phyloP scores from a whole-genome alignment of 768 basidiomycete species.

The Boletus vinaceobasis region DNA sequence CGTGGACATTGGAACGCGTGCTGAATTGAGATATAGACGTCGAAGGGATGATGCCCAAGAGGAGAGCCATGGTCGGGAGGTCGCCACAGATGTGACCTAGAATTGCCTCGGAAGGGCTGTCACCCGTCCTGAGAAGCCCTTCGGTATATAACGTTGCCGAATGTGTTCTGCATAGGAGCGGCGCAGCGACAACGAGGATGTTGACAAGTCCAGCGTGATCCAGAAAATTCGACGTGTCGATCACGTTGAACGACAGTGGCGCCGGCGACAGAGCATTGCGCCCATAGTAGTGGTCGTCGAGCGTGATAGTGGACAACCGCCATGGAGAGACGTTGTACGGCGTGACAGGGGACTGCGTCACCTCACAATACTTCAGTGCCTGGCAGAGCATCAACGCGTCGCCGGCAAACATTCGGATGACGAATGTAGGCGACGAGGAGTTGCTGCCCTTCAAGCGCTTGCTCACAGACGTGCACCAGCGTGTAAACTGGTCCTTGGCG shows the following conservation, averaged over 20 bases:
- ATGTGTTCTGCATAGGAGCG: slow-evolving; percentile 17
- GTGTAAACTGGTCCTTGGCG: slow-evolving; percentile 23
- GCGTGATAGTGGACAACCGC: slow-evolving; percentile 18
- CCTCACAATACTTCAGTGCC: slow-evolving; percentile 15
- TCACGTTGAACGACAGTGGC: slow-evolving; percentile 29
- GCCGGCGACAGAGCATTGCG: slow-evolving; percentile 6
- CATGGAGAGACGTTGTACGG: slow-evolving; percentile 24
- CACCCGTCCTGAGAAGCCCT: slow-evolving; percentile 15
- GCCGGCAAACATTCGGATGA: slow-evolving; percentile 29
- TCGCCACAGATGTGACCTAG: slow-evolving; percentile 23
- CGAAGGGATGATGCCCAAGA: slow-evolving; percentile 25
- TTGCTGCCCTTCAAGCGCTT: slow-evolving; percentile 11
- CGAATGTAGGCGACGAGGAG: slow-evolving; percentile 16
- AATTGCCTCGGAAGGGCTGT: slow-evolving; percentile 11
- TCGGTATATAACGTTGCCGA: slow-evolving; percentile 30
- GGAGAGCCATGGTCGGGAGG: slow-evolving; percentile 22
- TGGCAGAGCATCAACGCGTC: slow-evolving; percentile 27
- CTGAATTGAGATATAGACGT: slow-evolving; percentile 21
- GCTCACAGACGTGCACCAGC: slow-evolving; percentile 22
- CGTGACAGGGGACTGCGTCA: slow-evolving; percentile 7
- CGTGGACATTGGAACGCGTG: slow-evolving; percentile 24
- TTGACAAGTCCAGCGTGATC: slow-evolving; percentile 29
- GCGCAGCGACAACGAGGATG: slow-evolving; percentile 19
- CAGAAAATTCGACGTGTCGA: slow-evolving; percentile 30
- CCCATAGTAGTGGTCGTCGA: slow-evolving; percentile 22